Percentiles rank a stretch among this genome's conserved stretches.
Evolutionary conservation across 2,329 filamentous ascomycete genomes (phyloP).

Genomic region (Neopestalotiopsis clavispora): DNA sequence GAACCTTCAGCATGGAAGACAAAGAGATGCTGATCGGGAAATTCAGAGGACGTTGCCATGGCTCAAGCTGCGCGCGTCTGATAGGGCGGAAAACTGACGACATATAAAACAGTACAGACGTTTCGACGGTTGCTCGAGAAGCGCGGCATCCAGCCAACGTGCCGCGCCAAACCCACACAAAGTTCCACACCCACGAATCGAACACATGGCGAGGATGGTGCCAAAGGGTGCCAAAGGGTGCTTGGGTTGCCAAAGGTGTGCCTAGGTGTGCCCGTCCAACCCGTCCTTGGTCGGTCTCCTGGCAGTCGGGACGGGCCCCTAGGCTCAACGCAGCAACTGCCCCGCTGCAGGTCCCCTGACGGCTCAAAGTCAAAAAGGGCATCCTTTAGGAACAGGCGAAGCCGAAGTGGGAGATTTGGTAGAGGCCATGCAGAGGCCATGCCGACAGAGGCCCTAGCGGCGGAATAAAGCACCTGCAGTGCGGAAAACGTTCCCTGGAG

Average conservation of each 20-base stretch:
- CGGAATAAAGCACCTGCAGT: slow-evolving; percentile 3
- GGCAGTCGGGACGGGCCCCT: not conserved
- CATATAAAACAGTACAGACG: not conserved
- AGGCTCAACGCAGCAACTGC: slow-evolving; percentile 2
- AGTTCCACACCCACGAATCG: not conserved
- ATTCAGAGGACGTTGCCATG: slow-evolving; percentile 5
- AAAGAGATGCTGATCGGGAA: not conserved
- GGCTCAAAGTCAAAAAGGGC: slow-evolving; percentile 1
- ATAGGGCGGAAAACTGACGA: slow-evolving; percentile 12
- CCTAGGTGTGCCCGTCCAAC: not conserved
- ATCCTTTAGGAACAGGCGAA: not conserved
- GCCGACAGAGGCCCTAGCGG: slow-evolving; percentile 9
- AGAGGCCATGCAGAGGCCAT: not conserved
- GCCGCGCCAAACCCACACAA: not conserved
- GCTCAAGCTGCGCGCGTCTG: not conserved
- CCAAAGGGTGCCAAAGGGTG: too few relatives aligned
- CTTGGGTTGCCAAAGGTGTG: not conserved
- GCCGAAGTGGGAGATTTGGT: not conserved
- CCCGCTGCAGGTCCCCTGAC: slow-evolving; percentile 9
- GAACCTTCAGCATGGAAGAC: not conserved
- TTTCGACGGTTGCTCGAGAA: not conserved
- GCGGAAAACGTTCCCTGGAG: not conserved
- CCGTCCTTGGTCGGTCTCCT: not conserved
- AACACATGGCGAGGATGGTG: not conserved
- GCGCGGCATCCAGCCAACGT: not conserved